phyloP scores from a whole-genome alignment of 2,329 filamentous ascomycete species.

The Diaporthe velutina region DNA sequence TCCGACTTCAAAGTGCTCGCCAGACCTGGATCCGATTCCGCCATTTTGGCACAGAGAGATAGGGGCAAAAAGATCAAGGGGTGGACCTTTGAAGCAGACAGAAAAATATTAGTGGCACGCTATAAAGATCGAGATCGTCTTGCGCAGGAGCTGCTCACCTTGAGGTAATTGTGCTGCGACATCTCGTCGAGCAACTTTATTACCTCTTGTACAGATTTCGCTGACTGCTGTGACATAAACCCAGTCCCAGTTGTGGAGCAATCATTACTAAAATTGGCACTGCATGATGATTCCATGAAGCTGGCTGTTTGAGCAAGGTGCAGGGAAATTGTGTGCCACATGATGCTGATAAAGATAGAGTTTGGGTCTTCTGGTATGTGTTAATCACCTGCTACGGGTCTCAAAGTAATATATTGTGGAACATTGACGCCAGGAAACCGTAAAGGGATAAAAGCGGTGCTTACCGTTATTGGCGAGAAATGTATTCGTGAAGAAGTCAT shows the following conservation, averaged over 20 bases:
- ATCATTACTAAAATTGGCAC: background rate
- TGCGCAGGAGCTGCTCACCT: background rate
- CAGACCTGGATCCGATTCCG: background rate
- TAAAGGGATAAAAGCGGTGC: no score
- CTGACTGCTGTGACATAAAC: background rate
- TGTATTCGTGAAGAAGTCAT: background rate
- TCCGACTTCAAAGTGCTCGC: background rate
- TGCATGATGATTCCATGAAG: background rate
- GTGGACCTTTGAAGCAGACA: background rate
- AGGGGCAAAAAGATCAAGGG: constrained; percentile 10
- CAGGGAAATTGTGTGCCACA: background rate
- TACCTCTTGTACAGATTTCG: background rate
- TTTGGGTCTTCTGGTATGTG: no score
- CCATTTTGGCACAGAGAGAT: background rate
- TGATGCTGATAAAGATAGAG: background rate
- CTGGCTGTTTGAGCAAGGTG: constrained; percentile 2
- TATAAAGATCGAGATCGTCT: background rate
- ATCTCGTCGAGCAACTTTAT: constrained; percentile 2
- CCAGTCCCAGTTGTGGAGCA: background rate
- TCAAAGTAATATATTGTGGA: no score
- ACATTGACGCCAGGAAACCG: no score
- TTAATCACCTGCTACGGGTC: no score
- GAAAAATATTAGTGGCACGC: background rate
- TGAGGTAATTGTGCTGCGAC: constrained; percentile 2
- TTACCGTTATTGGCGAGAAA: background rate